Conservation (phyloP, 2,329 filamentous ascomycete genomes). For the Triangularia setosa region DNA sequence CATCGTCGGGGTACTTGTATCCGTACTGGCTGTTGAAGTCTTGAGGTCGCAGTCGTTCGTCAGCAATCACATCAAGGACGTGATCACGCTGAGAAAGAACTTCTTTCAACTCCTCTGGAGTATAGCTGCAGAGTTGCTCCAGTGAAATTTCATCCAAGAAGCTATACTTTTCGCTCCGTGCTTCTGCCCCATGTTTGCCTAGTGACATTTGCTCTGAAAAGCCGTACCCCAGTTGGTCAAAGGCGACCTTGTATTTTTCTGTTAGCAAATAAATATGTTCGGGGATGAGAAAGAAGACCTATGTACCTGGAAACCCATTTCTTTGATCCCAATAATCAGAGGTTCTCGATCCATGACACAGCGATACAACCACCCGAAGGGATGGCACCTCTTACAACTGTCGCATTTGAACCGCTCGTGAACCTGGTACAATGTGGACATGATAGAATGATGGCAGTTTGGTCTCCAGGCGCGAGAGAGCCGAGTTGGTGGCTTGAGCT, state of each 20-base stretch:
- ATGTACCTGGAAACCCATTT: slow-evolving; percentile 17
- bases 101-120: slow-evolving; percentile 42
- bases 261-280: neutral
- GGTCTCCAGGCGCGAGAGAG: slow-evolving; percentile 13
- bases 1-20: slow-evolving; percentile 17
- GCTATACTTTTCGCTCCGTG: slow-evolving; percentile 40
- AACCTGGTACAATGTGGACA: slow-evolving; percentile 60
- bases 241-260: slow-evolving; percentile 29
- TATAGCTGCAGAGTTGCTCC: slow-evolving; percentile 43
- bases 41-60: slow-evolving; percentile 14
- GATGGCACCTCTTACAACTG: slow-evolving; percentile 51
- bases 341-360: slow-evolving; percentile 62
- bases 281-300: neutral
- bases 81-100: slow-evolving; percentile 50
- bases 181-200: slow-evolving; percentile 39
- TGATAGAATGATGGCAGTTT: slow-evolving; percentile 63
- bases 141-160: slow-evolving; percentile 43
- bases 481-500: neutral
- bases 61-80: slow-evolving; percentile 32
- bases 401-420: slow-evolving; percentile 48
- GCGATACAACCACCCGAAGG: slow-evolving; percentile 68
- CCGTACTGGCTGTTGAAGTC: neutral
- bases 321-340: slow-evolving; percentile 35
- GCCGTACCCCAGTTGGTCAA: slow-evolving; percentile 34
- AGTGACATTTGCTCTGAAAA: slow-evolving; percentile 33